phyloP scores from a whole-genome alignment of 2,329 filamentous ascomycete genomes.

The Venturiaceae sp. region DNA sequence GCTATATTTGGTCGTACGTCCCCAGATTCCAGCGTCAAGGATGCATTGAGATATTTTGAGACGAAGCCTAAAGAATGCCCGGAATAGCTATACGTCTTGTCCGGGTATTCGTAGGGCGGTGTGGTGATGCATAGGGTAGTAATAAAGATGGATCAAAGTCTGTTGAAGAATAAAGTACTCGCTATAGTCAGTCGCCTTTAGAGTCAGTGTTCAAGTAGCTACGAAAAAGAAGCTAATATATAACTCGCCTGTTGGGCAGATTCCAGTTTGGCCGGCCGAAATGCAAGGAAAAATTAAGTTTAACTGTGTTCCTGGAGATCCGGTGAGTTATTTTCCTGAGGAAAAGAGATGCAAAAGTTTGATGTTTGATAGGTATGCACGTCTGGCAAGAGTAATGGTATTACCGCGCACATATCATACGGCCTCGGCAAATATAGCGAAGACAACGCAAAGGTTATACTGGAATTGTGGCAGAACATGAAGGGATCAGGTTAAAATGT shows the following conservation, averaged over 20 bases:
- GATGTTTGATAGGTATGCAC: neutral
- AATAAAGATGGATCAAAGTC: neutral
- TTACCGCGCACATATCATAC: neutral
- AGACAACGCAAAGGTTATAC: neutral
- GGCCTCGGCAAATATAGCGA: neutral
- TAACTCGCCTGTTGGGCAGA: conserved; percentile 4
- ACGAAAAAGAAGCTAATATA: conserved; percentile 5
- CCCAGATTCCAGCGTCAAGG: neutral
- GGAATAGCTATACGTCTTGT: neutral
- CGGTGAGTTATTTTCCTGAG: neutral
- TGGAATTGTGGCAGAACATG: neutral
- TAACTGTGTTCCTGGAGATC: neutral
- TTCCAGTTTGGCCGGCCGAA: conserved; percentile 2
- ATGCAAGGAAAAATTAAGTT: conserved; percentile 5
- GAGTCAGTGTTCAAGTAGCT: conserved; percentile 5
- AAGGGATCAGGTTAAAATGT: neutral
- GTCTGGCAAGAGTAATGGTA: neutral
- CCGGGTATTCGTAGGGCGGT: conserved; percentile 4
- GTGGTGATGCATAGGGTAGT: conserved; percentile 2
- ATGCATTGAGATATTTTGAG: neutral
- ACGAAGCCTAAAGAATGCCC: neutral
- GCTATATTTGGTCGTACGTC: neutral
- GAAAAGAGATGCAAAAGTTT: neutral
- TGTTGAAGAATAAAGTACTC: neutral
- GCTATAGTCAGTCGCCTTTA: conserved; percentile 7